These are phyloP conservation scores for Neurospora sp. DNA, from an alignment of 495 filamentous ascomycete genomes.

Conservation along the genomic window DNA sequence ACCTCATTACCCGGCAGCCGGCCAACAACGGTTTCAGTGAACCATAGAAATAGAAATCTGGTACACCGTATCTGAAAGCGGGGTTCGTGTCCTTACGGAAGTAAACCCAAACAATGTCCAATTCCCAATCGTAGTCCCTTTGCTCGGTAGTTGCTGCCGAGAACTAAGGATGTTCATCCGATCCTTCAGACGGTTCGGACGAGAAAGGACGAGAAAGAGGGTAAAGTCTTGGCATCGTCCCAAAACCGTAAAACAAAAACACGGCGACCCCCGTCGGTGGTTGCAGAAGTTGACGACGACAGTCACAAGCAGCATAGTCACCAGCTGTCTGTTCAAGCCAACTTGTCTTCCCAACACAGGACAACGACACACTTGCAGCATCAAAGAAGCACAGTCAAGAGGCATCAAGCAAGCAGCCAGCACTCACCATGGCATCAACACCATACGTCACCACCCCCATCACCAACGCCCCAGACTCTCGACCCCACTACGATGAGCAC, in stretches of 20 bases:
- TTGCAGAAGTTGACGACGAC: background rate
- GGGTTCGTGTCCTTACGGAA: background rate
- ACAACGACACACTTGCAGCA: background rate
- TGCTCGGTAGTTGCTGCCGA: background rate
- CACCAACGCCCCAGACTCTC: background rate
- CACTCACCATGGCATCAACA: background rate
- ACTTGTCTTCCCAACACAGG: background rate
- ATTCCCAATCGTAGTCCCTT: background rate
- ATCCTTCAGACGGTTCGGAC: background rate
- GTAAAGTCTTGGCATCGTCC: background rate
- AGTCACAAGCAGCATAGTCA: background rate
- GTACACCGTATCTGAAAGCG: background rate
- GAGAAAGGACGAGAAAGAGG: background rate
- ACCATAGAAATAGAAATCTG: background rate
- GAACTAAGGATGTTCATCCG: background rate
- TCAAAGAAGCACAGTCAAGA: background rate
- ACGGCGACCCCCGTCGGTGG: background rate
- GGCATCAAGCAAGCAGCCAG: background rate
- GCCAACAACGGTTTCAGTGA: background rate
- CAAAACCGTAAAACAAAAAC: background rate
- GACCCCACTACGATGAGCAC: conserved; percentile 30
- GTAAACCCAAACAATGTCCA: background rate
- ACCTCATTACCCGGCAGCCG: background rate
- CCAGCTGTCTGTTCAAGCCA: background rate
- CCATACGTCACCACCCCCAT: background rate